Evolutionary conservation across 345 rosid species (phyloP).

Genomic region (Pistacia integerrima): DNA sequence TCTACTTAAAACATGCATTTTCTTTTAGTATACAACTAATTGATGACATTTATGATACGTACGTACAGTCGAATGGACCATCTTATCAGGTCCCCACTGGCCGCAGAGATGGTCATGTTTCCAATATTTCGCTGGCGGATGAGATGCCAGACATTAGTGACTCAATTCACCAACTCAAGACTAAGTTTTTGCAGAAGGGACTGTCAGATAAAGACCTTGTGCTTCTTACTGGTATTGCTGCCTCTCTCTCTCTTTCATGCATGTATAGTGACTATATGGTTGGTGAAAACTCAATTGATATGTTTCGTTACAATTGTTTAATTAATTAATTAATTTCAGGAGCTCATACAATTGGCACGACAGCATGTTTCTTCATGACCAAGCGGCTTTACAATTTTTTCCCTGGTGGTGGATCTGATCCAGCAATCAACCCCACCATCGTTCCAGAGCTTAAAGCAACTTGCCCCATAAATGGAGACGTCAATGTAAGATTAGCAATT

Average conservation of each 20-base stretch:
- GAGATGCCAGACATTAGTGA: conserved; percentile 71
- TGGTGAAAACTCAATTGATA: conserved; percentile 40
- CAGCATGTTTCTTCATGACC: conserved; percentile 89
- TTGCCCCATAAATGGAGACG: conserved; percentile 64
- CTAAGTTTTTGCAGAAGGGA: conserved; percentile 60
- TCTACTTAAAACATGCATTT: too few species aligned
- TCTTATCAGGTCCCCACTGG: conserved; percentile 71
- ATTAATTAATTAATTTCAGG: conserved; percentile 36
- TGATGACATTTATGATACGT: neutral
- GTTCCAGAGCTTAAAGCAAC: conserved; percentile 40
- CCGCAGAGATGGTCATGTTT: conserved; percentile 68
- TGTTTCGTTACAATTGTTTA: conserved; percentile 1
- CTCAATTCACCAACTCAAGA: conserved; percentile 55
- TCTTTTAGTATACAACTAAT: too few species aligned
- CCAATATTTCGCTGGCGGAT: conserved; percentile 48
- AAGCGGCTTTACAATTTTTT: conserved; percentile 59
- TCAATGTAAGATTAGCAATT: conserved; percentile 53
- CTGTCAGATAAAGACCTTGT: conserved; percentile 71
- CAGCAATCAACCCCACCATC: conserved; percentile 50
- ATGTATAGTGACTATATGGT: conserved; percentile 32
- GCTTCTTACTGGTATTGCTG: conserved; percentile 62
- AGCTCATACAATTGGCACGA: conserved; percentile 83
- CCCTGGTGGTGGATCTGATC: conserved; percentile 58
- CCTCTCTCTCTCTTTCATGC: conserved; percentile 41
- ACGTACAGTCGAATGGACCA: conserved; percentile 63